These are phyloP conservation scores for Rhynchosporium graminicola DNA, from an alignment of 2,329 filamentous ascomycete species.

Conservation along the genomic window DNA sequence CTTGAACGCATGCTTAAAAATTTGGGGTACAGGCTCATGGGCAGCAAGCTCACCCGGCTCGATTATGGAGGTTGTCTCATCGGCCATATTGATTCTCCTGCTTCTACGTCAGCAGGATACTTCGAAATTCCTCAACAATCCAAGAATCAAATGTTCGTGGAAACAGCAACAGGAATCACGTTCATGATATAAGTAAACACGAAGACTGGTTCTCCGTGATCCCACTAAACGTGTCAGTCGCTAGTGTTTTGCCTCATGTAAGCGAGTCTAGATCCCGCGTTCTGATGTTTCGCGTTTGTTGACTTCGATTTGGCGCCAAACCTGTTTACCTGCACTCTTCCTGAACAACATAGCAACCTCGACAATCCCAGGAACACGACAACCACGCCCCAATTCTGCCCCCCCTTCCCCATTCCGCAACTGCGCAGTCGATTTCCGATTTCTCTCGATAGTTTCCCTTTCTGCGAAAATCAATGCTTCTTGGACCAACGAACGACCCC, in stretches of 20 bases:
- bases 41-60: constrained; percentile 58
- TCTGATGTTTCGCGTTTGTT: constrained; percentile 11
- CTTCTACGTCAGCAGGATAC: not conserved
- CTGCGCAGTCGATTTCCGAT: constrained; percentile 11
- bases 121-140: not conserved
- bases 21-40: constrained; percentile 73
- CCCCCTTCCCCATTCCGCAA: constrained; percentile 15
- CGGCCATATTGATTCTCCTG: not conserved
- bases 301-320: constrained; percentile 22
- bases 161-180: no score
- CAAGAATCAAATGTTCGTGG: no score
- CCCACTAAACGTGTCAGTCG: constrained; percentile 2
- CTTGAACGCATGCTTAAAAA: constrained; percentile 74
- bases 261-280: constrained; percentile 26
- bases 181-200: no score
- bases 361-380: constrained; percentile 26
- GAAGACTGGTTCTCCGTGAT: not conserved
- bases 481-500: constrained; percentile 35
- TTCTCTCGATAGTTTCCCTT: constrained; percentile 15
- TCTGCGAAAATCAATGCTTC: constrained; percentile 29
- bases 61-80: not conserved
- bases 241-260: constrained; percentile 14
- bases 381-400: constrained; percentile 14
- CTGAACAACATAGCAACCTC: constrained; percentile 27
- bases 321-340: constrained; percentile 24